Conservation (phyloP, 345 rosid genomes). For the Cardamine resedifolia region DNA sequence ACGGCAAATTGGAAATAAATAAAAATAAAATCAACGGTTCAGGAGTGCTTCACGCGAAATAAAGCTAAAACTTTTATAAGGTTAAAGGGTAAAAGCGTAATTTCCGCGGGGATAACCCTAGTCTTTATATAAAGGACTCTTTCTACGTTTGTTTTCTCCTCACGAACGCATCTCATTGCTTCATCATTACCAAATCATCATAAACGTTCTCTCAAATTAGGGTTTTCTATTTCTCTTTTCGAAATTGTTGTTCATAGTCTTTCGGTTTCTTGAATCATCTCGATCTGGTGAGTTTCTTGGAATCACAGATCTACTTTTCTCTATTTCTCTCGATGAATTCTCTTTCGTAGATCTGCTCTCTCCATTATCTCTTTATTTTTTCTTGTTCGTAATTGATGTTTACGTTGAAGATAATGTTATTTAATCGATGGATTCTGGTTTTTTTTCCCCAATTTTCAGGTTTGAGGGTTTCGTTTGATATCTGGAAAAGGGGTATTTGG, state of each 20-base stretch:
- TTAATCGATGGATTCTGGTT: background rate
- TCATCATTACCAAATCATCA: constrained; percentile 42
- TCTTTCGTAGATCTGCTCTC: background rate
- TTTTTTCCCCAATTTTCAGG: constrained; percentile 12
- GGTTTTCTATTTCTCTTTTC: constrained; percentile 4
- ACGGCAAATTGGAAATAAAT: constrained; percentile 3
- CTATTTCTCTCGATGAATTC: background rate
- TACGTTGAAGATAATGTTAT: background rate
- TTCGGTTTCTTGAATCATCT: constrained; percentile 17
- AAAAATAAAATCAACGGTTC: constrained; percentile 12
- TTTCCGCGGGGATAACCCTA: background rate
- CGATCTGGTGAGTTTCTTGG: constrained; percentile 21
- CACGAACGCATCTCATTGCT: constrained; percentile 40
- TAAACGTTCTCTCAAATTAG: constrained; percentile 21
- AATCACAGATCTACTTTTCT: constrained; percentile 10
- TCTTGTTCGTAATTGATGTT: background rate
- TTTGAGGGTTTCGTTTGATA: constrained; percentile 35
- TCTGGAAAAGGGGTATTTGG: constrained; percentile 23
- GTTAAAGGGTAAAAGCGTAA: constrained; percentile 28
- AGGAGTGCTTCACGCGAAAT: background rate
- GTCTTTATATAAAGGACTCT: constrained; percentile 23
- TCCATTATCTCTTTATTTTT: background rate
- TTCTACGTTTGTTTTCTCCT: constrained; percentile 2
- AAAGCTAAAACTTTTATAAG: background rate
- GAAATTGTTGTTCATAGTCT: background rate